A percentile compares a stretch with the other conserved stretches of the same genome.
phyloP scores from a whole-genome alignment of 2,329 filamentous ascomycete genomes.

The Cercospora beticola region DNA sequence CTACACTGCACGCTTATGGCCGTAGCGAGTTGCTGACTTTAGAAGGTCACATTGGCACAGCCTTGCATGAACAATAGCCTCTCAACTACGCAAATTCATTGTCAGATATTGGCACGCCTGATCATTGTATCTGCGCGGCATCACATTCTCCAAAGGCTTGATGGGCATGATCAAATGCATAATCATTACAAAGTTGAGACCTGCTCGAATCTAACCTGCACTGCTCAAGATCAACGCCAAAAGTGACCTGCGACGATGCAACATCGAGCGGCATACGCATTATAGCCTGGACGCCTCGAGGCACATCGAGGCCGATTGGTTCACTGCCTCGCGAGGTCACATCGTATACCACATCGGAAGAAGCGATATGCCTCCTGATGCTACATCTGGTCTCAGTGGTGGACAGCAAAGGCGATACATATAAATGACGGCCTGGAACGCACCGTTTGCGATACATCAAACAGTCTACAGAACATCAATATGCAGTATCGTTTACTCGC shows the following conservation, averaged over 20 bases:
- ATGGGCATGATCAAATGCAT: background rate
- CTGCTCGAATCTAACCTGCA: background rate
- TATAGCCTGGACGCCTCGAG: background rate
- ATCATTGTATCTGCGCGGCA: background rate
- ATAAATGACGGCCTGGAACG: background rate
- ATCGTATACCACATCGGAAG: background rate
- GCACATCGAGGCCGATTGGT: background rate
- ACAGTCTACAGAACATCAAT: background rate
- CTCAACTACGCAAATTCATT: background rate
- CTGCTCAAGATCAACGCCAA: background rate
- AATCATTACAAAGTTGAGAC: background rate
- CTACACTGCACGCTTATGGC: background rate
- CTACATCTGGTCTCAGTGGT: background rate
- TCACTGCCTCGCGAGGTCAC: background rate
- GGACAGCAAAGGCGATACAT: background rate
- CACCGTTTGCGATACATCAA: background rate
- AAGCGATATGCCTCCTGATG: background rate
- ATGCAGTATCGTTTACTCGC: constrained; percentile 10
- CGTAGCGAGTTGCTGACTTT: background rate
- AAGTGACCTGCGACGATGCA: background rate
- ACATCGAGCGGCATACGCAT: background rate
- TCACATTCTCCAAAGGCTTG: background rate
- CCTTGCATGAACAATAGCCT: background rate
- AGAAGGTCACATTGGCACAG: constrained; percentile 7
- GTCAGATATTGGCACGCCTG: constrained; percentile 2